These are phyloP conservation scores for Ascochyta pisi DNA, from an alignment of 2,329 filamentous ascomycete genomes.

Conservation along the genomic window DNA sequence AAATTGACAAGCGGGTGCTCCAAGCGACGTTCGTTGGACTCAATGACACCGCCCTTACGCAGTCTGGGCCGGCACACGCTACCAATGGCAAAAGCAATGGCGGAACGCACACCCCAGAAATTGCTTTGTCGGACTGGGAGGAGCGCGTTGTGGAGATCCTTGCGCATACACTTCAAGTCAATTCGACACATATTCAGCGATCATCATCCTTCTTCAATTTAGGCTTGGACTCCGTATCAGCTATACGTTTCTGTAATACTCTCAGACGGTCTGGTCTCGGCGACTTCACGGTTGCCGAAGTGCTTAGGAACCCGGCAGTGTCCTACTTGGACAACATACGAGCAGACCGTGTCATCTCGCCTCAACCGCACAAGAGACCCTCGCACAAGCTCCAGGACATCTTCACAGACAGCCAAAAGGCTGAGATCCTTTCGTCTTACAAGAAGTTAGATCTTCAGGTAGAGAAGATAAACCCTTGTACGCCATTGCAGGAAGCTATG, in stretches of 20 bases:
- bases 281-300: slow-evolving; percentile 68
- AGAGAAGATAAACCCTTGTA: slow-evolving; percentile 75
- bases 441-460: slow-evolving; percentile 45
- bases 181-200: slow-evolving; percentile 59
- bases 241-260: slow-evolving; percentile 70
- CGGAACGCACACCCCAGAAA: not conserved
- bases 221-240: slow-evolving; percentile 83
- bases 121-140: slow-evolving; percentile 54
- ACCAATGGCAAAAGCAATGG: slow-evolving; percentile 39
- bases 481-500: slow-evolving; percentile 89
- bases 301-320: slow-evolving; percentile 74
- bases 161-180: slow-evolving; percentile 57
- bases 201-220: slow-evolving; percentile 78
- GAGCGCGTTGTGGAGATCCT: slow-evolving; percentile 62
- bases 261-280: slow-evolving; percentile 58
- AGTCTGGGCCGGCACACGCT: slow-evolving; percentile 42
- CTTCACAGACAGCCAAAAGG: slow-evolving; percentile 24
- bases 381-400: slow-evolving; percentile 7
- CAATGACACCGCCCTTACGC: slow-evolving; percentile 54
- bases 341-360: slow-evolving; percentile 34
- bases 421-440: slow-evolving; percentile 24
- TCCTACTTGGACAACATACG: slow-evolving; percentile 57
- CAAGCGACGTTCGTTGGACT: slow-evolving; percentile 57
- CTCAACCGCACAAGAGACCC: not conserved
- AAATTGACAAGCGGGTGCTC: slow-evolving; percentile 70